Base-by-base conservation (phyloP, 768 basidiomycete species). In the Pisolithus sp. region DNA sequence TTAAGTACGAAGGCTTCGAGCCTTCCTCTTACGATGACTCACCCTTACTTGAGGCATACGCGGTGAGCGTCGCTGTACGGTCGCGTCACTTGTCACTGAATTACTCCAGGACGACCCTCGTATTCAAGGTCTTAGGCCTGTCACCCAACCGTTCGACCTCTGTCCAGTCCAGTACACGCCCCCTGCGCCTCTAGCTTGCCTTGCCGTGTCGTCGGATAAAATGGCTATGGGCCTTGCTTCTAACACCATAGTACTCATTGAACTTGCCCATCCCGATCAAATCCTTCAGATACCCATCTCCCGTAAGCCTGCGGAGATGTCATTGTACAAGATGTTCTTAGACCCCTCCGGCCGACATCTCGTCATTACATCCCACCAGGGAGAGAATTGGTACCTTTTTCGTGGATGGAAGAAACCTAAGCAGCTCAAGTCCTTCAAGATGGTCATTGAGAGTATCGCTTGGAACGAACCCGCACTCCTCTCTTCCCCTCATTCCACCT, bases 331-430 rank as follows among this genome's bases (percentile, higher is more conserved):
- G 62, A 69, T 97, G 48, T 97, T 93, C 70, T 80, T 89, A 64
- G 94, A 98, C 67, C 94, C 94, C 13, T 88, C 93, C 0, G 94
- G 94, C 4, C 78, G 89, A 31, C 96, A 98, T 71, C 79, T 95
- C 46, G 69, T 98, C 39, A 76, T 95, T 49, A 89, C 91, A 0
- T 93, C 93, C 8, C 74, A 73, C 12, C 83, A 91, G 60, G 93
- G 93, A 47, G 94, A 99, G 64, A 94, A 91, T 55, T 97, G 89
- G 84, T 97, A 98, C 64, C 71, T 93, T 4, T 93, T 82, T 61
- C 76, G 79, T 49, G 77, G 79, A 8, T 86, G 85, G 81, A 88
- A 87, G 73, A 90, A 93, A 61, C 86, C 91, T 0, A 79, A 81
- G 41, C 85, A 78, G 41, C 73, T 98, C 49, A 86, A 89, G 62